Base-by-base conservation (phyloP, 148 eudicot genomes). In the Selenicereus undatus region DNA sequence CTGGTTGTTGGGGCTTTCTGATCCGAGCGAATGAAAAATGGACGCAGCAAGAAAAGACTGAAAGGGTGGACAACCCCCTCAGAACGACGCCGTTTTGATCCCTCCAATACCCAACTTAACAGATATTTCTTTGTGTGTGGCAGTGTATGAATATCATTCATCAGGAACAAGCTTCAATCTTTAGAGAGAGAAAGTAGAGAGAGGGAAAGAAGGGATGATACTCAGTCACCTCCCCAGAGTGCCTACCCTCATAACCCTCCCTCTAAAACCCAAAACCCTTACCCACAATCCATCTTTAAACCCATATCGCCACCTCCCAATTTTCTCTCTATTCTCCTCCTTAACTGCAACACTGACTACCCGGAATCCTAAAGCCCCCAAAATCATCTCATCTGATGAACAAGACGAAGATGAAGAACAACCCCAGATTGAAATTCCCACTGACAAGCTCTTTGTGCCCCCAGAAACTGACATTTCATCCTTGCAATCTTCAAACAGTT, bases 371-470 rank as follows among this genome's bases (percentile, higher is more conserved):
- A 48, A 78, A 70, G 20, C 51, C 71, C 65, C 74, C 79, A 84
- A 77, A n/a, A 71, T 17, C 36, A 1, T 66, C 30, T 42, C 77
- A 35, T 64, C 68, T 13, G 71, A 66, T 66, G 43, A 16, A 75
- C 24, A 45, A 29, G 62, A 70, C 39, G 50, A 48, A 0, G 10
- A 70, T 14, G 75, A 81, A 9, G 78, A 88, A 75, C 68, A 88
- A 75, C 68, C 89, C 82, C 87, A 78, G 5, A 22, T 88, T 43
- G 81, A 87, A 45, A 51, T 96, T 12, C 82, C 97, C 1, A 73
- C 91, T 0, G 95, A 94, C 27, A 88, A 89, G 86, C 91, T 97
- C 10, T 97, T 93, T 74, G 77, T 97, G 5, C 99, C 99, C 0
- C 99, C 98, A 17, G 98, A 96, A 45, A 92, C 97, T 54, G 91